phyloP scores from a whole-genome alignment of 768 basidiomycete genomes.

The Lactarius sp. region DNA sequence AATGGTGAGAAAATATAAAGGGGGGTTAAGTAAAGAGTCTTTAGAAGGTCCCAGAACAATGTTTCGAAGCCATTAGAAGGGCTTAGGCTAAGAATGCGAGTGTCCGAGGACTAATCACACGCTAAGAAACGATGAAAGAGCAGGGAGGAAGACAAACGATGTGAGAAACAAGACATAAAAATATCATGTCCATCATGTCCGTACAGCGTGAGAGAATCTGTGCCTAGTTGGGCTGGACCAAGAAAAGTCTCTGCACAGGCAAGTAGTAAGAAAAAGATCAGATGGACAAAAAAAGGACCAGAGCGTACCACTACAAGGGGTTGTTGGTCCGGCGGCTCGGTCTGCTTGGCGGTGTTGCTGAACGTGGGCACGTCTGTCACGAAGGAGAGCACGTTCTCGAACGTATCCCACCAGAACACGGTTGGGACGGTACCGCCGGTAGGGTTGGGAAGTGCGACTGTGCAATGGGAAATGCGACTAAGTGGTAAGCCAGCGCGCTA shows the following conservation, averaged over 20 bases:
- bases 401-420: background rate
- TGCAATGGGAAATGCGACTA: background rate
- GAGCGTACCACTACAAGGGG: constrained; percentile 2
- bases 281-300: background rate
- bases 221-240: background rate
- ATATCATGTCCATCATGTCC: background rate
- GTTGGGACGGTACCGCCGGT: background rate
- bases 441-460: background rate
- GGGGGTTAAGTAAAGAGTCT: background rate
- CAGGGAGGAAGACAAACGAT: background rate
- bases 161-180: background rate
- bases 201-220: background rate
- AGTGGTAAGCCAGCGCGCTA: background rate
- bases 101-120: background rate
- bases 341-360: background rate
- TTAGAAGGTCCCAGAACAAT: background rate
- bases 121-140: background rate
- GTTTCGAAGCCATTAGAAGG: background rate
- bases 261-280: background rate
- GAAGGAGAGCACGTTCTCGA: background rate
- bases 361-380: background rate
- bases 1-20: background rate
- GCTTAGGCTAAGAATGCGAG: background rate
- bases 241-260: constrained; percentile 6
- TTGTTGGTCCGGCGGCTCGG: background rate